These are phyloP conservation scores for Teunomyces atbi DNA, from an alignment of 805 yeast species.

Conservation along the genomic window DNA sequence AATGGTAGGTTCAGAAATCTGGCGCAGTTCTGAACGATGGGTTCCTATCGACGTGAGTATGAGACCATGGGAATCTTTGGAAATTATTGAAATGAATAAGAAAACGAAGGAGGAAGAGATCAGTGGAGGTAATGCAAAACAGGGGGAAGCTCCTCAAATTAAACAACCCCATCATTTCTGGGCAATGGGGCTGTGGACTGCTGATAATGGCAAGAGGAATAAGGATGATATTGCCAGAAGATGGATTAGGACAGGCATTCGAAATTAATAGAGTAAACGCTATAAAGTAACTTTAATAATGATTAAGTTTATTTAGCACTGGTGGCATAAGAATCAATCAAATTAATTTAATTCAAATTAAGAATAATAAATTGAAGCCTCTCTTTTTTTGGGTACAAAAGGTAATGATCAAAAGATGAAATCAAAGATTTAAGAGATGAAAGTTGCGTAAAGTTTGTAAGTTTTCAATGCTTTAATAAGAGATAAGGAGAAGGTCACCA, in stretches of 20 bases:
- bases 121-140: not conserved
- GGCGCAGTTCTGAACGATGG: conserved; percentile 55
- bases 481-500: not conserved
- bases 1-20: conserved; percentile 51
- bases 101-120: not conserved
- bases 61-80: conserved; percentile 56
- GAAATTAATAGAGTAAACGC: conserved; percentile 7
- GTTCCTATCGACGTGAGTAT: conserved; percentile 48
- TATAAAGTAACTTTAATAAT: not conserved
- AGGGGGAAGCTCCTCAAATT: conserved; percentile 31
- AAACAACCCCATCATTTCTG: conserved; percentile 52
- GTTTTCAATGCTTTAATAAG: too few species aligned
- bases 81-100: not conserved
- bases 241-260: conserved; percentile 47
- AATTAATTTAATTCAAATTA: too few species aligned
- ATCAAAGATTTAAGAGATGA: too few species aligned
- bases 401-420: too few species aligned
- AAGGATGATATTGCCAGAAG: conserved; percentile 54
- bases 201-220: conserved; percentile 43
- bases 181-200: conserved; percentile 63
- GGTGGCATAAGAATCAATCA: not conserved
- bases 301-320: not conserved
- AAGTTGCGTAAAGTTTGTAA: too few species aligned
- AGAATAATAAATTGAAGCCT: too few species aligned
- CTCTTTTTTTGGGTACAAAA: too few species aligned